These are phyloP conservation scores for Salvia splendens DNA, from an alignment of 257 asterid genomes.

Conservation along the genomic window DNA sequence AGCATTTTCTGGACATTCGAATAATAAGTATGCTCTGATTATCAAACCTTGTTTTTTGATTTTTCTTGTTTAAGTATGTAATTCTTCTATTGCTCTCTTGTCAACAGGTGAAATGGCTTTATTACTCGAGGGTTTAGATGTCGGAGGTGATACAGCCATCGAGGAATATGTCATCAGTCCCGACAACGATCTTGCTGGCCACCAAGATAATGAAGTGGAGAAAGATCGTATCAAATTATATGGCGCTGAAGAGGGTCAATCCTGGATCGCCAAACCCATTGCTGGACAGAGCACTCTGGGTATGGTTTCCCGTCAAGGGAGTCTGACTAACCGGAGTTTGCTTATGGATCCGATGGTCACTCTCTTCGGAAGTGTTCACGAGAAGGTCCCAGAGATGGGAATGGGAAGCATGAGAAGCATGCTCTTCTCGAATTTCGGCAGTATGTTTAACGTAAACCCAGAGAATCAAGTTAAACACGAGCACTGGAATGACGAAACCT, in stretches of 20 bases:
- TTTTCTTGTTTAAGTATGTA: slow-evolving; percentile 5
- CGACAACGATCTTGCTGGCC: slow-evolving; percentile 57
- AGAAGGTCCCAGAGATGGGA: slow-evolving; percentile 68
- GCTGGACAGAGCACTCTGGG: slow-evolving; percentile 73
- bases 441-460: slow-evolving; percentile 62
- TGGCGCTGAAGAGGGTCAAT: slow-evolving; percentile 94
- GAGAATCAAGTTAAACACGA: slow-evolving; percentile 56
- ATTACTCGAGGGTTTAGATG: slow-evolving; percentile 74
- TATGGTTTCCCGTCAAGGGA: slow-evolving; percentile 74
- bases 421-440: slow-evolving; percentile 74
- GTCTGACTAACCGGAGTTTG: slow-evolving; percentile 55
- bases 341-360: slow-evolving; percentile 88
- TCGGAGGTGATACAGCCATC: slow-evolving; percentile 83
- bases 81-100: slow-evolving; percentile 22
- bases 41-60: not conserved
- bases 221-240: slow-evolving; percentile 69
- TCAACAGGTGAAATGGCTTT: slow-evolving; percentile 92
- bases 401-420: slow-evolving; percentile 86
- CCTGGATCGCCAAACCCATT: slow-evolving; percentile 91
- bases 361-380: slow-evolving; percentile 90
- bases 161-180: slow-evolving; percentile 87
- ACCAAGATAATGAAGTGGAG: slow-evolving; percentile 59
- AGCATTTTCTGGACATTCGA: not conserved
- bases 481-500: slow-evolving; percentile 76
- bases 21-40: not conserved